Conservation (phyloP, 2,329 filamentous ascomycete genomes). For the Aspergillus versicolor region DNA sequence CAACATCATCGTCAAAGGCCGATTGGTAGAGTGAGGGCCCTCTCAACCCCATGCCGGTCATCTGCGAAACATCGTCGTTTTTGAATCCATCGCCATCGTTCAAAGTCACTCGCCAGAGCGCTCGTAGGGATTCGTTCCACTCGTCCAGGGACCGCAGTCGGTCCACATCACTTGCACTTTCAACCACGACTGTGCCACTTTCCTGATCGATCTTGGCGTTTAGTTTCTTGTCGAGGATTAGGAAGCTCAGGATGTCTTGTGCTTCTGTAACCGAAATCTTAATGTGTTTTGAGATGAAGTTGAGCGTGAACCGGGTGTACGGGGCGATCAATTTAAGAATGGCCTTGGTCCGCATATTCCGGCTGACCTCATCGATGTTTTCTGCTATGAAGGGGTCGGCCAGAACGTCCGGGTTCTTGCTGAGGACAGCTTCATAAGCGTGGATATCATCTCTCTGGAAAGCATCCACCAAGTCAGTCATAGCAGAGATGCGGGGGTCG, state of each 20-base stretch:
- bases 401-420: constrained; percentile 83
- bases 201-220: constrained; percentile 87
- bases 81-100: constrained; percentile 71
- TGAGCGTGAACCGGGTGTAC: constrained; percentile 86
- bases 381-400: constrained; percentile 95
- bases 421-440: constrained; percentile 82
- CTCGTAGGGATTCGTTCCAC: constrained; percentile 69
- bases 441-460: constrained; percentile 96
- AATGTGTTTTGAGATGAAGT: constrained; percentile 84
- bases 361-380: constrained; percentile 98
- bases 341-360: constrained; percentile 96
- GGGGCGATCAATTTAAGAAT: constrained; percentile 90
- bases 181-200: constrained; percentile 77
- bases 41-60: constrained; percentile 21
- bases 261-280: constrained; percentile 83
- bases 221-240: constrained; percentile 88
- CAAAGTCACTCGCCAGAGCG: constrained; percentile 70
- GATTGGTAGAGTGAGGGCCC: constrained; percentile 29
- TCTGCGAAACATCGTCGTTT: constrained; percentile 40
- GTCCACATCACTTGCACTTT: constrained; percentile 66
- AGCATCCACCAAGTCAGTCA: constrained; percentile 95
- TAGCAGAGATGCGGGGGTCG: constrained; percentile 89
- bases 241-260: constrained; percentile 90
- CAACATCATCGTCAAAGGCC: constrained; percentile 32
- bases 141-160: constrained; percentile 70